phyloP scores from a whole-genome alignment of 1,284 basidiomycete species.

The Apiotrichum gracile region DNA sequence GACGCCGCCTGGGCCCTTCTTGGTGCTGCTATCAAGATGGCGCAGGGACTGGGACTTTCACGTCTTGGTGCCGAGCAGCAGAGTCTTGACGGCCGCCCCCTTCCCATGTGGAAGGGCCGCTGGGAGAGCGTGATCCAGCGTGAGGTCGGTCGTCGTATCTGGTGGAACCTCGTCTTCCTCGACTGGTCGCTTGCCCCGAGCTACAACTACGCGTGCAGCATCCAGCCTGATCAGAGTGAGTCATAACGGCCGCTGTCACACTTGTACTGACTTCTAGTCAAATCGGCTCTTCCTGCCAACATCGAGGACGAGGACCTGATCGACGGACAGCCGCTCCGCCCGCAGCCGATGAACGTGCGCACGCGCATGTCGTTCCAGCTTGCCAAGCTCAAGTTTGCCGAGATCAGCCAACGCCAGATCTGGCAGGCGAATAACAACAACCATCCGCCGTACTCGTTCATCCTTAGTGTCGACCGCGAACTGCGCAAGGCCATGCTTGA shows the following conservation, averaged over 20 bases:
- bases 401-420: constrained; percentile 47
- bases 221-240: constrained; percentile 48
- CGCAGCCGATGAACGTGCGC: constrained; percentile 40
- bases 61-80: constrained; percentile 47
- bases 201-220: constrained; percentile 45
- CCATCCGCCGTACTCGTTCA: constrained; percentile 47
- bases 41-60: constrained; percentile 47
- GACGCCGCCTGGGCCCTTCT: constrained; percentile 48
- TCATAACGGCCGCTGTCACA: background rate
- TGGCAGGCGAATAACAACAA: constrained; percentile 47
- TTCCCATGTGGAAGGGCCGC: constrained; percentile 46
- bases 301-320: constrained; percentile 48
- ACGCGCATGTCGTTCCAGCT: constrained; percentile 49
- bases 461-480: constrained; percentile 42
- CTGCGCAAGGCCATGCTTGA: constrained; percentile 46
- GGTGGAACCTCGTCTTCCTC: constrained; percentile 48
- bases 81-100: constrained; percentile 33
- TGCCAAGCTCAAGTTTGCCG: constrained; percentile 43
- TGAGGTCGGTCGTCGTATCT: constrained; percentile 46
- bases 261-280: constrained; percentile 22
- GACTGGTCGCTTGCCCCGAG: constrained; percentile 47
- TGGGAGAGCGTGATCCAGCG: constrained; percentile 48
- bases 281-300: constrained; percentile 46
- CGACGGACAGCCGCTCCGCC: constrained; percentile 42
- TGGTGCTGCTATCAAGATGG: constrained; percentile 49